phyloP scores from a whole-genome alignment of 1,284 basidiomycete genomes.

The Cutaneotrichosporon dermatis region DNA sequence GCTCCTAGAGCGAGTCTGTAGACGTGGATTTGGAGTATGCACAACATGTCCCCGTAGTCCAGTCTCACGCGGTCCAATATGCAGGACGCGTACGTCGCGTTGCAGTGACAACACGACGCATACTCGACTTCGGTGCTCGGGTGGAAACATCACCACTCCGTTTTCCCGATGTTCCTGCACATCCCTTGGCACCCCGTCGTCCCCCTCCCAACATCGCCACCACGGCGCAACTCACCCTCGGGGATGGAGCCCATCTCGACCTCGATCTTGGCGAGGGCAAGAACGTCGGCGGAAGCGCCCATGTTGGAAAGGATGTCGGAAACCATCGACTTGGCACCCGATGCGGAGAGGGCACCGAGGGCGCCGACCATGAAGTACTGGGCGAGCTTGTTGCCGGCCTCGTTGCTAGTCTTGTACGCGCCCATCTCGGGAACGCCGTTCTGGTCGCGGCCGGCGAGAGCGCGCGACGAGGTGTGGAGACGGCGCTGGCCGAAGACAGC shows the following conservation, averaged over 20 bases:
- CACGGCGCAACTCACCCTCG: slow-evolving; percentile 76
- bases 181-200: too few relatives aligned
- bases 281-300: slow-evolving; percentile 94
- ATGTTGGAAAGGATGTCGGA: slow-evolving; percentile 94
- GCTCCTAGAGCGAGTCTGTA: too few relatives aligned
- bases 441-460: slow-evolving; percentile 39
- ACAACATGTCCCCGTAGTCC: too few relatives aligned
- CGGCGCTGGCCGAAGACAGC: slow-evolving; percentile 58
- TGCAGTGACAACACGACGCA: too few relatives aligned
- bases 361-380: slow-evolving; percentile 98
- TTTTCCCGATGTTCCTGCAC: too few relatives aligned
- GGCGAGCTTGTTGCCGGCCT: slow-evolving; percentile 72
- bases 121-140: not conserved
- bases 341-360: slow-evolving; percentile 88
- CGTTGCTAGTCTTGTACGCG: slow-evolving; percentile 67
- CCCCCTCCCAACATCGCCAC: not conserved
- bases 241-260: slow-evolving; percentile 87
- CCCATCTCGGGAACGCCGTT: slow-evolving; percentile 83
- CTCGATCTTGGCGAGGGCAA: slow-evolving; percentile 97
- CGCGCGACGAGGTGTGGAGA: slow-evolving; percentile 56
- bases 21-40: too few relatives aligned
- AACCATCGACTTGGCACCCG: slow-evolving; percentile 88
- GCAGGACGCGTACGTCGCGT: too few relatives aligned
- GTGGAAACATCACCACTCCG: not conserved
- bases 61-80: too few relatives aligned